A percentile compares a stretch with the other conserved stretches of the same genome.
phyloP scores from a whole-genome alignment of 345 rosid species.

The Sisymbrium altissimum region DNA sequence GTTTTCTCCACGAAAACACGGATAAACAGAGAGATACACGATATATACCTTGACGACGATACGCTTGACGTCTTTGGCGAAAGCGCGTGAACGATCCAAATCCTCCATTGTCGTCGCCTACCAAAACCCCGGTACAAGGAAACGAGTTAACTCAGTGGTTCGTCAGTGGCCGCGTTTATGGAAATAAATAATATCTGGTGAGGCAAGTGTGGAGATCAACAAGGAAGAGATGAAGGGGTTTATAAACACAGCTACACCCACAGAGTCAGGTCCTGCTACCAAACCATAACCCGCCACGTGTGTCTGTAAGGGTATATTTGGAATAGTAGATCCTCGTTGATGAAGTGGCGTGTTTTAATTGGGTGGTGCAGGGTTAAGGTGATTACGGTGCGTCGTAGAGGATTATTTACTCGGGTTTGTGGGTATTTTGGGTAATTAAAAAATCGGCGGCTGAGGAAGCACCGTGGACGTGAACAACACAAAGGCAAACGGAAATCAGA shows the following conservation, averaged over 20 bases:
- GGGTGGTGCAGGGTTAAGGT: neutral
- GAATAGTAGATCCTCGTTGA: neutral
- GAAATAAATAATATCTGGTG: conserved; percentile 19
- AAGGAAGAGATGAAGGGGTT: conserved; percentile 23
- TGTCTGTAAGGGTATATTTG: neutral
- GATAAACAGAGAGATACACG: neutral
- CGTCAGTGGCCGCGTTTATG: neutral
- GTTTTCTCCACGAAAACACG: too few species aligned
- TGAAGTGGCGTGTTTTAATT: conserved; percentile 11
- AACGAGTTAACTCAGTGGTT: conserved; percentile 27
- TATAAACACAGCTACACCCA: conserved; percentile 26
- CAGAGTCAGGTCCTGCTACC: conserved; percentile 15
- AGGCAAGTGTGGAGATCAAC: conserved; percentile 20
- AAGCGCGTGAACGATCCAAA: conserved; percentile 66
- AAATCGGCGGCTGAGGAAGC: conserved; percentile 35
- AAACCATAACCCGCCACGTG: conserved; percentile 31
- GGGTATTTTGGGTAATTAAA: conserved; percentile 27
- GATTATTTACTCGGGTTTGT: neutral
- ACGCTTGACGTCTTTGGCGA: conserved; percentile 85
- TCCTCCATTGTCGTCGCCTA: conserved; percentile 30
- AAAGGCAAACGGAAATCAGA: conserved; percentile 14
- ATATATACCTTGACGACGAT: conserved; percentile 70
- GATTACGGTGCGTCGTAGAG: neutral
- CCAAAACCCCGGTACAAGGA: neutral
- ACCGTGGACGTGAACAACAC: conserved; percentile 15